Percentiles rank a stretch among this genome's conserved stretches.
Evolutionary conservation across 192 early-diverging fungal species (phyloP).

Genomic region (Irineochytrium annulatum): DNA sequence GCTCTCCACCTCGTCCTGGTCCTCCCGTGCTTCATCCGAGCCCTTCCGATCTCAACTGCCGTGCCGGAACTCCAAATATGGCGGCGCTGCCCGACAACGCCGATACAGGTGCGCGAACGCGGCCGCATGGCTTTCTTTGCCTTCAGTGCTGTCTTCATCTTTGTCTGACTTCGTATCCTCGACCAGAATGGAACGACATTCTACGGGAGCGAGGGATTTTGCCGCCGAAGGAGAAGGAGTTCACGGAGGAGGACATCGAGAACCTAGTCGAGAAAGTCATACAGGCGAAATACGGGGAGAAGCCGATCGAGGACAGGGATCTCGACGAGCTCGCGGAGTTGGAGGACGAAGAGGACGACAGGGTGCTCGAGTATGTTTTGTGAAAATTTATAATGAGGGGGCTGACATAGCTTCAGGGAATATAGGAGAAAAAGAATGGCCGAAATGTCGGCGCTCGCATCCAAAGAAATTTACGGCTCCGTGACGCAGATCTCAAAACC

Average conservation of each 20-base stretch:
- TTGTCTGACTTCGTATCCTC: background rate
- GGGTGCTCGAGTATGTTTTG: conserved; percentile 63
- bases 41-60: background rate
- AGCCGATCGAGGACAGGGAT: conserved; percentile 54
- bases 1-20: background rate
- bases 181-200: conserved; percentile 83
- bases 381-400: background rate
- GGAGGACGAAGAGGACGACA: conserved; percentile 89
- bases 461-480: conserved; percentile 78
- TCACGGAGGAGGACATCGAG: conserved; percentile 69
- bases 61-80: background rate
- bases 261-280: conserved; percentile 73
- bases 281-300: conserved; percentile 51
- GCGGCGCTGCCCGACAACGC: background rate
- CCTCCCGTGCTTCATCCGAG: background rate
- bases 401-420: conserved; percentile 33
- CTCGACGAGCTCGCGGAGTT: conserved; percentile 75
- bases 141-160: background rate
- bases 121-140: background rate
- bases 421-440: conserved; percentile 67
- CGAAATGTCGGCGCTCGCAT: conserved; percentile 72
- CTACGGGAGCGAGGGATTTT: conserved; percentile 88
- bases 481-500: conserved; percentile 87
- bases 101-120: background rate
- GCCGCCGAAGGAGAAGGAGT: conserved; percentile 65